A percentile compares a stretch with the other conserved stretches of the same genome.
phyloP scores from a whole-genome alignment of 1,284 basidiomycete genomes.

The Rhizoctonia solani region DNA sequence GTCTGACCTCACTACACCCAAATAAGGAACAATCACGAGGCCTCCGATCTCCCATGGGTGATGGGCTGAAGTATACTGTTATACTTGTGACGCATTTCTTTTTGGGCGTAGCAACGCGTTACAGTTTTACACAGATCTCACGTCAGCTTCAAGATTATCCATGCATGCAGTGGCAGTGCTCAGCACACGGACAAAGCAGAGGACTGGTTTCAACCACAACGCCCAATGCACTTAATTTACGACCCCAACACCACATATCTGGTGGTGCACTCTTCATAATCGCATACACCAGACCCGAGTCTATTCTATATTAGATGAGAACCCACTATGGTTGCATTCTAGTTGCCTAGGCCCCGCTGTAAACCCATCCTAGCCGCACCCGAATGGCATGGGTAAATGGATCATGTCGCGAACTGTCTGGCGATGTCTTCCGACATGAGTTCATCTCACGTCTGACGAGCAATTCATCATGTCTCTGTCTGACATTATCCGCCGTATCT shows the following conservation, averaged over 20 bases:
- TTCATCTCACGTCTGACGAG: background rate
- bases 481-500: too few relatives aligned
- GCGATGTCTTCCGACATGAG: background rate
- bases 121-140: too few relatives aligned
- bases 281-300: background rate
- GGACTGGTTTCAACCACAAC: background rate
- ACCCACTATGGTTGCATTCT: background rate
- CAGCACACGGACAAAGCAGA: background rate
- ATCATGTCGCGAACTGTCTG: background rate
- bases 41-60: background rate
- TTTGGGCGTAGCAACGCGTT: too few relatives aligned
- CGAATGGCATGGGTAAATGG: conserved; percentile 2
- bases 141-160: too few relatives aligned
- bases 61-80: background rate
- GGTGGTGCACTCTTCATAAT: too few relatives aligned
- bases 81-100: background rate
- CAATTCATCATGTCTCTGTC: background rate
- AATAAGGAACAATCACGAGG: conserved; percentile 11
- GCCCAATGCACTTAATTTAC: too few relatives aligned
- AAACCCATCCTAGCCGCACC: conserved; percentile 24
- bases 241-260: too few relatives aligned
- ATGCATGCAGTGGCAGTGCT: background rate
- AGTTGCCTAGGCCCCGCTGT: background rate
- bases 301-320: background rate
- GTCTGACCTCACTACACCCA: background rate